These are phyloP conservation scores for Pogostemon cablin DNA, from an alignment of 257 asterid genomes.

Conservation along the genomic window DNA sequence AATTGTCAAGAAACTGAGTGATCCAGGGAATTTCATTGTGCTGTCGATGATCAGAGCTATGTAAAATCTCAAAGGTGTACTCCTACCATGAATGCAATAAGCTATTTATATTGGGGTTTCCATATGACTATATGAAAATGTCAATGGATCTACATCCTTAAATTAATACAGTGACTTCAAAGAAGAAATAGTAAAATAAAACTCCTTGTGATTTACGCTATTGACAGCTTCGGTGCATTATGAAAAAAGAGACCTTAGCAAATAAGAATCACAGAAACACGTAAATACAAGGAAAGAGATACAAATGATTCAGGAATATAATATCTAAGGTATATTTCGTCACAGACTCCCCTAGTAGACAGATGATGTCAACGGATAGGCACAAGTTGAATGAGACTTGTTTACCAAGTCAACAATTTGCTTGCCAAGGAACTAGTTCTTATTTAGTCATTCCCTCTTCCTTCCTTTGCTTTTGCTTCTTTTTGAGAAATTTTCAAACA, in stretches of 20 bases:
- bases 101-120: conserved; percentile 5
- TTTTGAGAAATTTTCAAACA: not conserved
- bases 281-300: too few relatives aligned
- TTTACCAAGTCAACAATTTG: not conserved
- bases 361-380: not conserved
- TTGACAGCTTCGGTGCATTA: too few relatives aligned
- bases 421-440: not conserved
- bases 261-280: too few relatives aligned
- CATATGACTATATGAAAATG: conserved; percentile 1
- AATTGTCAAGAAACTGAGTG: conserved; percentile 33
- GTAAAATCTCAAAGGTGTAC: not conserved
- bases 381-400: not conserved
- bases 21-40: conserved; percentile 30
- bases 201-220: too few relatives aligned
- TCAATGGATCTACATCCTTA: not conserved
- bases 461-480: not conserved
- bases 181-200: too few relatives aligned
- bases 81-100: not conserved
- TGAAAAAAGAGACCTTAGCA: too few relatives aligned
- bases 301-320: too few relatives aligned
- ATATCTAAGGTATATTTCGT: too few relatives aligned
- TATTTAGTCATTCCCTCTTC: not conserved
- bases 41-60: not conserved
- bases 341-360: not conserved
- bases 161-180: not conserved